Base-by-base conservation (phyloP, 306 rosid genomes). In the Pachyrhizus erosus region DNA sequence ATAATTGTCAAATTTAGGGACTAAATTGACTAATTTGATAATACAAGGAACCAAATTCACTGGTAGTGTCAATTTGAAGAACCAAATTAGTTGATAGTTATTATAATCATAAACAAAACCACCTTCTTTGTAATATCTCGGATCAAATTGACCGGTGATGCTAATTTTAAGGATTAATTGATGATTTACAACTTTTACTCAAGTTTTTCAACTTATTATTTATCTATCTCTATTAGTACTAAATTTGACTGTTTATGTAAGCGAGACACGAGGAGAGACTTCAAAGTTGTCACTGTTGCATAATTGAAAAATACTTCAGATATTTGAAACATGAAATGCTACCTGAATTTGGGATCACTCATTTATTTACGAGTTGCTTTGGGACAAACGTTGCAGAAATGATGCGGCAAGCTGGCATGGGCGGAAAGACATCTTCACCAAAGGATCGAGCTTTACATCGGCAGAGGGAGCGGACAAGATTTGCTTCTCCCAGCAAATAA, bases 321-420 rank as follows among this genome's bases (percentile, higher is more conserved):
- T 64, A 37, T 51, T 71, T 23, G 17, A 52, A 72, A 73, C 23
- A 27, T 29, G 12, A 40, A 29, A 58, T 39, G 64, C 31, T 33
- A 11, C 24, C 9, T 4, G 55, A 6, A 43, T 73, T 51, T 42
- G 61, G 61, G 13, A 37, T 15, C 18, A 34, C 13, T 31, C n/a
- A 37, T 40, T 68, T 61, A 42, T 71, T 80, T 58, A 81, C 73
- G 10, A 1, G 61, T 77, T 67, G 42, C 43, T 33, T 33, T 43
- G 77, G 68, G 54, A 52, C 54, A 52, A 55, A 70, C 9, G 33
- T 75, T 85, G 84, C 97, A 96, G 99, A 96, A 90, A 91, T 94
- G 94, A 94, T 92, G 97, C 98, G 99, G 54, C 99, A 93, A 80
- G 97, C 93, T 42, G 90, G 90, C 34, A 83, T 48, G 60, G 96